Conservation (phyloP, 1,284 basidiomycete genomes). For the Irpex rosettiformis region DNA sequence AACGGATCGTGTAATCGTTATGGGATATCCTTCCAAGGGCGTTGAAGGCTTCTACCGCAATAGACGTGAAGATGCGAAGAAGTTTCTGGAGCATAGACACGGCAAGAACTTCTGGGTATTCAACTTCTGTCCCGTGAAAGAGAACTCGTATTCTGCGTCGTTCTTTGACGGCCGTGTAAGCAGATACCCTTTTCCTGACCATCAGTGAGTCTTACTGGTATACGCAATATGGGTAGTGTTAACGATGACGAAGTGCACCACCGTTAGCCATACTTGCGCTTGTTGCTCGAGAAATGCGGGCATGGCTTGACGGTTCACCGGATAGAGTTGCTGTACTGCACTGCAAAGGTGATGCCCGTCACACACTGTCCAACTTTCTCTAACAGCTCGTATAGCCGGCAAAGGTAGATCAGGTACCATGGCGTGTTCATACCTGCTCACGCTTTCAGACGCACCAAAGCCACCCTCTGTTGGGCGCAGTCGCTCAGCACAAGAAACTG, state of each 20-base stretch:
- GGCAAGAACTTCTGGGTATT: conserved; percentile 81
- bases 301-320: conserved; percentile 70
- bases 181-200: conserved; percentile 86
- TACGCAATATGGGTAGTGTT: background rate
- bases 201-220: conserved; percentile 54
- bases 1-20: conserved; percentile 80
- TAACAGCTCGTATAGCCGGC: conserved; percentile 46
- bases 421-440: conserved; percentile 77
- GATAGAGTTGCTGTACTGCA: conserved; percentile 81
- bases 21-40: conserved; percentile 86
- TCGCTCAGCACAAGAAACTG: conserved; percentile 31
- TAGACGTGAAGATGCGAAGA: conserved; percentile 70
- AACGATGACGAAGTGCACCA: conserved; percentile 52
- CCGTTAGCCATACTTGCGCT: conserved; percentile 80
- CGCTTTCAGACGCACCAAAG: conserved; percentile 44
- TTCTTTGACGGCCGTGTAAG: conserved; percentile 73
- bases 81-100: conserved; percentile 74
- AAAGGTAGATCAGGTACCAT: conserved; percentile 83
- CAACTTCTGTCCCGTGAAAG: conserved; percentile 81
- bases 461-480: conserved; percentile 48
- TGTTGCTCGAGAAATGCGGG: conserved; percentile 72
- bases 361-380: background rate
- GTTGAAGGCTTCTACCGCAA: conserved; percentile 84
- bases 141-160: conserved; percentile 63
- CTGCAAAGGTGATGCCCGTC: conserved; percentile 66